Evolutionary conservation across 345 rosid species (phyloP).

Genomic region (Eucalyptus curtisii): DNA sequence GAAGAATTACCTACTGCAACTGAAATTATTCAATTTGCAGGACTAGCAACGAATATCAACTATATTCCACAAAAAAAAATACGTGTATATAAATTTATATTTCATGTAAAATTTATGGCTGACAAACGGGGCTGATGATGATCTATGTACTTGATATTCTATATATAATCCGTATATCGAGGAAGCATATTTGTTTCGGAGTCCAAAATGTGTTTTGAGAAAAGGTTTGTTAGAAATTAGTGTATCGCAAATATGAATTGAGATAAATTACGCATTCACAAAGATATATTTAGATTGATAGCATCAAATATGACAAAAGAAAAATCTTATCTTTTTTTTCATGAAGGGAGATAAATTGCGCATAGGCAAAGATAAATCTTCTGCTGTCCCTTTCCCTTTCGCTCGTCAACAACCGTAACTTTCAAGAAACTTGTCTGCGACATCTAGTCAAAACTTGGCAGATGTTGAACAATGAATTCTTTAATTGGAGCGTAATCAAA

Average conservation of each 20-base stretch:
- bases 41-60: neutral
- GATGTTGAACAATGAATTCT: neutral
- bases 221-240: neutral
- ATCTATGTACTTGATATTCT: rapidly evolving
- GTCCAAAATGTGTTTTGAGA: neutral
- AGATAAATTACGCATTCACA: neutral
- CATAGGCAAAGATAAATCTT: neutral
- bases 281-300: neutral
- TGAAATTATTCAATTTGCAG: neutral
- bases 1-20: neutral
- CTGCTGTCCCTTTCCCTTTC: neutral
- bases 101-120: neutral
- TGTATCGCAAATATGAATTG: neutral
- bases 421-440: neutral
- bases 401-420: neutral
- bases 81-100: neutral
- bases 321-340: too few relatives aligned
- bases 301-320: too few relatives aligned
- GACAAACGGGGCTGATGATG: rapidly evolving
- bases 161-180: neutral
- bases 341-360: neutral
- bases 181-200: neutral
- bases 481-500: neutral
- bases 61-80: neutral
- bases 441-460: neutral